phyloP scores from a whole-genome alignment of 768 basidiomycete genomes.

The Daedaleopsis sinensis region DNA sequence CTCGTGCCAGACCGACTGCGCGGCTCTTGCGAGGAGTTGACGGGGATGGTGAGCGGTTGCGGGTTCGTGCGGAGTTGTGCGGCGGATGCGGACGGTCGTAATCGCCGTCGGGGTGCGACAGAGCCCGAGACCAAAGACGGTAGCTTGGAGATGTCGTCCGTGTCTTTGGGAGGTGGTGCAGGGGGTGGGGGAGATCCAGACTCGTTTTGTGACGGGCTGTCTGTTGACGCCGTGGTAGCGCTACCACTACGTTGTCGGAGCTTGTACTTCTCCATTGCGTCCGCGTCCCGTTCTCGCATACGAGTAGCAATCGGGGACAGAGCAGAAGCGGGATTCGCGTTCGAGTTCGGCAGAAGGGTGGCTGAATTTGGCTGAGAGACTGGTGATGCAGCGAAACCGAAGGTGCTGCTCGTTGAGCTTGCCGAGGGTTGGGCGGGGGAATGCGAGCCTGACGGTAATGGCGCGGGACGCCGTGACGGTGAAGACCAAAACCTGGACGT shows the following conservation, averaged over 20 bases:
- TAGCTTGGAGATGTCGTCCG: slow-evolving; percentile 38
- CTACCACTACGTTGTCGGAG: slow-evolving; percentile 83
- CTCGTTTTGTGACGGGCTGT: slow-evolving; percentile 67
- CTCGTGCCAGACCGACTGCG: slow-evolving; percentile 72
- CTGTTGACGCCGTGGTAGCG: slow-evolving; percentile 71
- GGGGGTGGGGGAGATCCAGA: slow-evolving; percentile 45
- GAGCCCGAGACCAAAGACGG: slow-evolving; percentile 52
- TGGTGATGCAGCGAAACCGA: slow-evolving; percentile 44
- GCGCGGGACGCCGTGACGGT: slow-evolving; percentile 30
- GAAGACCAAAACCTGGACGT: slow-evolving; percentile 40
- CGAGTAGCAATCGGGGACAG: slow-evolving; percentile 80
- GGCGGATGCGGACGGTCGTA: slow-evolving; percentile 78
- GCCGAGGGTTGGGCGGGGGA: slow-evolving; percentile 59
- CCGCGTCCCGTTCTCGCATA: slow-evolving; percentile 82
- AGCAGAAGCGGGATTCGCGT: slow-evolving; percentile 45
- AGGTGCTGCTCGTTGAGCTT: slow-evolving; percentile 40
- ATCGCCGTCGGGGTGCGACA: slow-evolving; percentile 55
- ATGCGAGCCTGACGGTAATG: slow-evolving; percentile 54
- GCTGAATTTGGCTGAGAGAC: slow-evolving; percentile 32
- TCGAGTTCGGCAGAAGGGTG: slow-evolving; percentile 30
- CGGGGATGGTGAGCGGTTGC: slow-evolving; percentile 36
- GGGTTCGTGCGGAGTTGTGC: slow-evolving; percentile 67
- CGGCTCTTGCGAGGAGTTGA: slow-evolving; percentile 38
- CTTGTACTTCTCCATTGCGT: slow-evolving; percentile 87
- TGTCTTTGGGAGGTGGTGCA: slow-evolving; percentile 55